A percentile compares a stretch with the other conserved stretches of the same genome.
Evolutionary conservation across 2,329 filamentous ascomycete genomes (phyloP).

Genomic region (Fusarium fracticaudum): DNA sequence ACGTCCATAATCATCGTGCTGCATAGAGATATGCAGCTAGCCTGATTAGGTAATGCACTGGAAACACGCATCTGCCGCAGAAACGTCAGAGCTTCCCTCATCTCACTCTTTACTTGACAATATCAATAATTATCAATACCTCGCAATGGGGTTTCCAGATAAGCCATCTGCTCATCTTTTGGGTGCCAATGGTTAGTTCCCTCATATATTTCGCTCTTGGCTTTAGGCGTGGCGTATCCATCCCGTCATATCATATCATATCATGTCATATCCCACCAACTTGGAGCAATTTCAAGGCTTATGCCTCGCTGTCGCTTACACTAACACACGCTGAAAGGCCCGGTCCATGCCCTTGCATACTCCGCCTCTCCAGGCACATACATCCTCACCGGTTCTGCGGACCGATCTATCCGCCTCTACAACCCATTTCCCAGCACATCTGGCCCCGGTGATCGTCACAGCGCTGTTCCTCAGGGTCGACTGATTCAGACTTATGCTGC

Average conservation of each 20-base stretch:
- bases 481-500: constrained; percentile 90
- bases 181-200: constrained; percentile 65
- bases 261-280: background rate
- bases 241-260: background rate
- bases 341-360: constrained; percentile 77
- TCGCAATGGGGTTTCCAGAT: constrained; percentile 57
- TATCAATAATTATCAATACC: constrained; percentile 2
- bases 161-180: constrained; percentile 64
- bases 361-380: constrained; percentile 78
- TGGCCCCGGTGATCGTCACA: constrained; percentile 43
- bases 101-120: background rate
- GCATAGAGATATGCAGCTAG: constrained; percentile 7
- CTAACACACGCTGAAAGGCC: constrained; percentile 57
- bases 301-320: constrained; percentile 34
- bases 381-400: constrained; percentile 85
- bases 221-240: constrained; percentile 29
- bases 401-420: constrained; percentile 87
- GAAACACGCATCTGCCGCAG: constrained; percentile 21
- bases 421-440: constrained; percentile 71
- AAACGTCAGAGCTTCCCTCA: constrained; percentile 23
- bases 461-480: constrained; percentile 57
- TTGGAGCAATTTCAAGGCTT: constrained; percentile 4
- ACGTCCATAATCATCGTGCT: background rate
- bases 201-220: constrained; percentile 2
- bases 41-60: constrained; percentile 23